phyloP scores from a whole-genome alignment of 208 protist species.

The Acanthamoeba healyi region DNA sequence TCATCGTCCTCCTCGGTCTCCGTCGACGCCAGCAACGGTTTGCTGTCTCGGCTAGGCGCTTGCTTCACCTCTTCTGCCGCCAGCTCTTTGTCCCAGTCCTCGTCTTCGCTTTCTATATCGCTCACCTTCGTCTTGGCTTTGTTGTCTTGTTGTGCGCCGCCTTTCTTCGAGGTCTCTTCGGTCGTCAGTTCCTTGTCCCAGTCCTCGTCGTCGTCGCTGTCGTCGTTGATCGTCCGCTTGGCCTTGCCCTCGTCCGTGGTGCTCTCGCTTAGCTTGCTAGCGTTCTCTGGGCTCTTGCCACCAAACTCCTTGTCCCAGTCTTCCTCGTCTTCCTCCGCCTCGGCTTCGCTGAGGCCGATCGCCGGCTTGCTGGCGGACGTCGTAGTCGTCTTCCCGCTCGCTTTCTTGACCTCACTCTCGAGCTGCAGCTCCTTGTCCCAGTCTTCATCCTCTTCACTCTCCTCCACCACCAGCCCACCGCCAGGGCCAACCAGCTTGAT shows the following conservation, averaged over 20 bases:
- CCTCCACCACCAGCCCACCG: neutral
- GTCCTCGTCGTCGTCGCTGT: neutral
- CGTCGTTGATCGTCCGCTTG: neutral
- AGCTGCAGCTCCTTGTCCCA: slow-evolving; percentile 31
- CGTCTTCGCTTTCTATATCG: too few relatives aligned
- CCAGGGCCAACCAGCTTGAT: neutral
- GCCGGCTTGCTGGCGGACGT: neutral
- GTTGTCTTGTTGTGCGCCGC: too few relatives aligned
- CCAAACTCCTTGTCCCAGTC: slow-evolving; percentile 37
- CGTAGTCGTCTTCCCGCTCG: neutral
- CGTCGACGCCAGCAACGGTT: too few relatives aligned
- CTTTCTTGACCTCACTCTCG: neutral
- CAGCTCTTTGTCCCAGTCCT: neutral
- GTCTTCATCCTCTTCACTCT: slow-evolving; percentile 11
- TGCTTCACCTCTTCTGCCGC: too few relatives aligned
- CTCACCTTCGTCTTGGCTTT: too few relatives aligned
- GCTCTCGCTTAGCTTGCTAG: neutral
- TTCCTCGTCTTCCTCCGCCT: neutral
- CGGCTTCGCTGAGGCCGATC: neutral
- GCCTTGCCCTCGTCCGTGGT: neutral
- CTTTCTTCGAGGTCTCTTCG: too few relatives aligned
- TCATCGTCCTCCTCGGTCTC: too few relatives aligned
- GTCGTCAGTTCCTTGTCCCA: slow-evolving; percentile 10
- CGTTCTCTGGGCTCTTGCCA: neutral
- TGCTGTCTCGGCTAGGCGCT: too few relatives aligned